These are phyloP conservation scores for Chalciporus chontae DNA, from an alignment of 768 basidiomycete species.

Conservation along the genomic window DNA sequence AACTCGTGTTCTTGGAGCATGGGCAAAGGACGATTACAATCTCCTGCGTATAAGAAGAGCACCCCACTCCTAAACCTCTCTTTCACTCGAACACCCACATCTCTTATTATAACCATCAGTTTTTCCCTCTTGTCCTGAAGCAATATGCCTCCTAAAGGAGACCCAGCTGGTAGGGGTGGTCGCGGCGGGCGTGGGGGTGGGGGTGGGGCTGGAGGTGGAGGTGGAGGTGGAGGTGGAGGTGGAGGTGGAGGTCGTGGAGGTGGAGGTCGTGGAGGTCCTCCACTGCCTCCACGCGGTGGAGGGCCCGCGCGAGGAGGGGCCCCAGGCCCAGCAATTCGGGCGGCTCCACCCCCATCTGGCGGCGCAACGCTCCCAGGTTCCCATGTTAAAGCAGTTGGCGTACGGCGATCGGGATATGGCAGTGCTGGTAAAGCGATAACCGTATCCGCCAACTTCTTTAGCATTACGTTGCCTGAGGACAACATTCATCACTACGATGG, in stretches of 20 bases:
- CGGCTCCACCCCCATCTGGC: constrained; percentile 26
- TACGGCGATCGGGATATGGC: constrained; percentile 65
- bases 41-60: constrained; percentile 20
- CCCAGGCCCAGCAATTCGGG: constrained; percentile 15
- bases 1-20: constrained; percentile 18
- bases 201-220: too few relatives aligned
- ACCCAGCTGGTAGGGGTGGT: constrained; percentile 23
- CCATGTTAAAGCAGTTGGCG: constrained; percentile 56
- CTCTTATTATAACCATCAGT: background rate
- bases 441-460: constrained; percentile 61
- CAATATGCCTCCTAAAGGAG: constrained; percentile 39
- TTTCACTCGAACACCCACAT: constrained; percentile 18
- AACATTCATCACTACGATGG: constrained; percentile 81
- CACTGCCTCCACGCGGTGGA: constrained; percentile 5
- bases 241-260: constrained; percentile 21
- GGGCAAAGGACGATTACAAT: background rate
- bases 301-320: constrained; percentile 21
- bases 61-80: constrained; percentile 1
- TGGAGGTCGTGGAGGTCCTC: constrained; percentile 27
- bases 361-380: constrained; percentile 29
- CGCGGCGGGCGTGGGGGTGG: constrained; percentile 13
- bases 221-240: constrained; percentile 16
- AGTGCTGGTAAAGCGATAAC: constrained; percentile 44
- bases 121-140: background rate
- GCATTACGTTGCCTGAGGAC: constrained; percentile 53